These are phyloP conservation scores for Dioszegia aurantiaca DNA, from an alignment of 768 basidiomycete genomes.

Conservation along the genomic window DNA sequence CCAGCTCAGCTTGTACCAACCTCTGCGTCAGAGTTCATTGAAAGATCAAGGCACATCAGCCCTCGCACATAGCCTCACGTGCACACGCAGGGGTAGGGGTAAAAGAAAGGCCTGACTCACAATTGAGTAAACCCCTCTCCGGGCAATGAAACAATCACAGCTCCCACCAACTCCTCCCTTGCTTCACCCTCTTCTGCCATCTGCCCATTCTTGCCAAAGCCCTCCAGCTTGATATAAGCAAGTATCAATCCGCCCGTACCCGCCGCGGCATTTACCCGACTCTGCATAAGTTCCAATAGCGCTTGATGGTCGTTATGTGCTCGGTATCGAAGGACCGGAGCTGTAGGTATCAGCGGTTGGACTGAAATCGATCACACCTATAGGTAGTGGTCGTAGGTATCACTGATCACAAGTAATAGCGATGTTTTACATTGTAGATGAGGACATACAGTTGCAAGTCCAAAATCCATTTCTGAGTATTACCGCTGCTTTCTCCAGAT, in stretches of 20 bases:
- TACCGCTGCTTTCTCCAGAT: constrained; percentile 3
- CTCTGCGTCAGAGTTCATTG: no score
- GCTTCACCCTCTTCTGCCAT: not conserved
- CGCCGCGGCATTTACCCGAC: not conserved
- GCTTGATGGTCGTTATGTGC: constrained; percentile 3
- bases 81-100: no score
- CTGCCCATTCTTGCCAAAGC: not conserved
- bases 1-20: no score
- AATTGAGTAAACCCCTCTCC: constrained; percentile 6
- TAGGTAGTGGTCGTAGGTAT: no score
- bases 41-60: no score
- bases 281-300: constrained; percentile 1
- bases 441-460: constrained; percentile 5
- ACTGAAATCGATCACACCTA: no score
- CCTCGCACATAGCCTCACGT: no score
- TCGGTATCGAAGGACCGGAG: constrained; percentile 9
- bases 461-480: constrained; percentile 10
- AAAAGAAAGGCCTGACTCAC: no score
- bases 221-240: not conserved
- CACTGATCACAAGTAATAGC: no score
- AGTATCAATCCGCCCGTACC: not conserved
- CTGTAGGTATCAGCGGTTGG: not conserved
- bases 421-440: no score
- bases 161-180: not conserved
- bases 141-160: constrained; percentile 4